Percentiles rank a stretch among this genome's conserved stretches.
These are phyloP conservation scores for Aureoboletus auriporus DNA, from an alignment of 768 basidiomycete species.

Conservation along the genomic window DNA sequence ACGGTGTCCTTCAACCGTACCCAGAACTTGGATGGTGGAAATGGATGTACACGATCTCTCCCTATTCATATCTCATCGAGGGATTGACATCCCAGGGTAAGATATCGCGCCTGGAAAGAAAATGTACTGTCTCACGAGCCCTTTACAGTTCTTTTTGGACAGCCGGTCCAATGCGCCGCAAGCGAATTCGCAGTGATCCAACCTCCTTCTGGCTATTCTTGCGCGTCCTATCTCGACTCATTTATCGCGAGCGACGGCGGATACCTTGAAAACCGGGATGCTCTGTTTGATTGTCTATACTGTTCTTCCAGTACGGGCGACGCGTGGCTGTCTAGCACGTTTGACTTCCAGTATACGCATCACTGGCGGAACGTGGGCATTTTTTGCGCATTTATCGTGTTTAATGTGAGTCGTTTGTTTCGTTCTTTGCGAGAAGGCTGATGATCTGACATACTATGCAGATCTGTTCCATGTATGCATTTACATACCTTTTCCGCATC, in stretches of 20 bases:
- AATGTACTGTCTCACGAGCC: background rate
- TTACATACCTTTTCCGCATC: constrained; percentile 59
- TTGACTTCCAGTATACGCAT: constrained; percentile 58
- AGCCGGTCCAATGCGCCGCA: constrained; percentile 50
- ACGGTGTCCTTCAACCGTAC: constrained; percentile 68
- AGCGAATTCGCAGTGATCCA: constrained; percentile 57
- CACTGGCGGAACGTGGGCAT: constrained; percentile 48
- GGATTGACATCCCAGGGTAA: constrained; percentile 44
- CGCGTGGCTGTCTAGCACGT: constrained; percentile 37
- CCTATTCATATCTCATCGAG: constrained; percentile 56
- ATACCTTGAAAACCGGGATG: constrained; percentile 41
- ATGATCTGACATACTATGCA: constrained; percentile 20
- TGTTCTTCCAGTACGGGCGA: constrained; percentile 61
- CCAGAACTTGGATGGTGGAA: constrained; percentile 61
- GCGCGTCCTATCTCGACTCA: constrained; percentile 39
- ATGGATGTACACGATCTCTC: constrained; percentile 63
- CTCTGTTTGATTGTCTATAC: constrained; percentile 40
- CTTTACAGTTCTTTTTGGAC: constrained; percentile 44
- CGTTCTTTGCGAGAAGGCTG: no score
- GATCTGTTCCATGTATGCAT: constrained; percentile 42
- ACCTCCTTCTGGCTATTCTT: constrained; percentile 44
- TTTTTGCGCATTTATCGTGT: constrained; percentile 38
- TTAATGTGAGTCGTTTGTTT: constrained; percentile 33
- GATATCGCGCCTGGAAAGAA: background rate
- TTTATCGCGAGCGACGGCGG: constrained; percentile 44